Evolutionary conservation across 148 eudicot species (phyloP).

Genomic region (Rhododendron simsii): DNA sequence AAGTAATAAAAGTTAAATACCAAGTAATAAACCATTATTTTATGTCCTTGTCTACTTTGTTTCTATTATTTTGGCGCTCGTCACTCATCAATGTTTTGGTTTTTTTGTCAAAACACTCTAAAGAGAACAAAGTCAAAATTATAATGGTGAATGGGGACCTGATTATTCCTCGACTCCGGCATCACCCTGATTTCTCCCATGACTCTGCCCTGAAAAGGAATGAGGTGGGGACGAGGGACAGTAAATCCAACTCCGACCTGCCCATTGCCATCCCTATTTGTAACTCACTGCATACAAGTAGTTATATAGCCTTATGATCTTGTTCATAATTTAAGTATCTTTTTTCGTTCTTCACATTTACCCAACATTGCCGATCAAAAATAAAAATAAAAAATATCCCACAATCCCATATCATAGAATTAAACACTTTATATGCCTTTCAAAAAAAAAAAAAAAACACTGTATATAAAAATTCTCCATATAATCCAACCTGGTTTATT

Average conservation of each 20-base stretch:
- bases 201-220: not conserved
- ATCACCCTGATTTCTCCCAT: not conserved
- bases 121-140: not conserved
- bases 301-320: not conserved
- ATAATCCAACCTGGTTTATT: not conserved
- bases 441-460: too few species aligned
- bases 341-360: not conserved
- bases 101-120: not conserved
- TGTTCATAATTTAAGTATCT: not conserved
- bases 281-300: not conserved
- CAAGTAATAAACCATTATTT: not conserved
- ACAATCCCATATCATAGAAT: not conserved
- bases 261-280: not conserved
- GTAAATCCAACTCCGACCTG: not conserved
- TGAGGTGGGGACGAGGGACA: too few species aligned
- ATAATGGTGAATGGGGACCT: not conserved
- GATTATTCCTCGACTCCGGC: not conserved
- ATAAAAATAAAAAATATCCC: too few species aligned
- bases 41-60: not conserved
- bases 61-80: not conserved
- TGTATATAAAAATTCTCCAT: not conserved
- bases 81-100: not conserved
- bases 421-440: not conserved
- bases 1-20: not conserved
- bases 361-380: too few species aligned